Evolutionary conservation across 1,139 yeast genomes (phyloP), one percentile per base, ranked within the genome.

Genomic region (Groenewaldozyma auringiensis): DNA sequence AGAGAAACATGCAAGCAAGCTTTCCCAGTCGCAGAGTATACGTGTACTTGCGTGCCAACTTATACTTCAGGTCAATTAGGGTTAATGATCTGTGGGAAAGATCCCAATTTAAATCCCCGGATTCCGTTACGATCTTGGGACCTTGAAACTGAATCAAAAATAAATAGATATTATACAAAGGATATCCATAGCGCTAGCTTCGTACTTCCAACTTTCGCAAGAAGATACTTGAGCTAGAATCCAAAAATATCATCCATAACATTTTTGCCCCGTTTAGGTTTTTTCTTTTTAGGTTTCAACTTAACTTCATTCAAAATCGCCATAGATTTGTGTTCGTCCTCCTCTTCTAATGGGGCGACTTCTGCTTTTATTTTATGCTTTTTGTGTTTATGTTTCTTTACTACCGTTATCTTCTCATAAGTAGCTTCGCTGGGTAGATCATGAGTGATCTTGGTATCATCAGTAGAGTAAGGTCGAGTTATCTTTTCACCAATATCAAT

Each of bases 21-120:
- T n/a, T 92, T 92, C 68, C 75, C 81, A 20, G 78, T 76, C 50
- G 94, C 83, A n/a, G 75, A 76, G 54, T 85, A 86, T 64, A 76
- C 87, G 51, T 86, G 86, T 64, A 83, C 95, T 55, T 84, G 92
- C 57, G 92, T 89, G 67, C 98, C 98, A 42, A 82, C 94, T 14
- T 89, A 89, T 65, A 89, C 98, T n/a, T 82, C 95, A 6, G 98
- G 98, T 29, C 96, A 88, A 66, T 75, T 92, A 52, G 96, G 96
- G 1, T 73, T 92, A 52, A 75, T 92, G 69, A 77, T 89, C 37
- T 89, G 95, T 54, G 75, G 85, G 51, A 85, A 83, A 62, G 78
- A 81, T 57, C 56, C 68, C 1, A 47, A 62, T 1, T 69, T 74
- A 39, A 67, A 76, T 54, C 73, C 88, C 53, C 67, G 67, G 36